Evolutionary conservation across 192 early-diverging fungal species (phyloP), one percentile per base, ranked within the genome.

Genomic region (Coemansia sp.): DNA sequence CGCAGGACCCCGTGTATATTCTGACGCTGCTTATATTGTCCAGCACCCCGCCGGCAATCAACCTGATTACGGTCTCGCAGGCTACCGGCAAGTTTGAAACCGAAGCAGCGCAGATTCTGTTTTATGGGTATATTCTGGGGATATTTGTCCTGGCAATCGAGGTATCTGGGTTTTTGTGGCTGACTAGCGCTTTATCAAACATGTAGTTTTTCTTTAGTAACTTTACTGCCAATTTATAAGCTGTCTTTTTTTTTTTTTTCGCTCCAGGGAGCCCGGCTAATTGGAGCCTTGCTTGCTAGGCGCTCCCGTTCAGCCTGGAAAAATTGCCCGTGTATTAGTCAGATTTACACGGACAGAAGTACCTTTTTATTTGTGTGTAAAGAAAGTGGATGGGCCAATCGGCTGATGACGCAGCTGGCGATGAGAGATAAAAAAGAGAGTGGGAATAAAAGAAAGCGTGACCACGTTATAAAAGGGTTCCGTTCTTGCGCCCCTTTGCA

Each of bases 31-130:
- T 90, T 5, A 65, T 90, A 12, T 49, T 90, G 31, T 81, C 81
- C 0, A 75, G 80, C 33, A 82, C 81, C 13, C 88, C 88, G 3
- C 86, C 88, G 2, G 88, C 88, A 0, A 83, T 90, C 50, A 88
- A 86, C 36, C 71, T 88, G 20, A 81, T 83, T 13, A 86, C 86
- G n/a, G 81, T 88, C 16, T 80, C 82, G 41, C 84, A 86, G 66
- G 83, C 85, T 19, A 83, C 82, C 26, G 84, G 84, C 7, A 78
- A 83, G 58, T 90, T 84, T 68, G 86, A 90, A 49, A 72, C 80
- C 12, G 83, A 86, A 55, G 84, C 86, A 56, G 80, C 84, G 0
- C 72, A 78, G 38, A 73, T 90, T 12, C 52, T 90, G 44, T 88
- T 88, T 59, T 88, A 82, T 69, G 84, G 82, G 20, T 90, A 90